phyloP scores from a whole-genome alignment of 2,329 filamentous ascomycete genomes.

The Calonectria leucothoes region DNA sequence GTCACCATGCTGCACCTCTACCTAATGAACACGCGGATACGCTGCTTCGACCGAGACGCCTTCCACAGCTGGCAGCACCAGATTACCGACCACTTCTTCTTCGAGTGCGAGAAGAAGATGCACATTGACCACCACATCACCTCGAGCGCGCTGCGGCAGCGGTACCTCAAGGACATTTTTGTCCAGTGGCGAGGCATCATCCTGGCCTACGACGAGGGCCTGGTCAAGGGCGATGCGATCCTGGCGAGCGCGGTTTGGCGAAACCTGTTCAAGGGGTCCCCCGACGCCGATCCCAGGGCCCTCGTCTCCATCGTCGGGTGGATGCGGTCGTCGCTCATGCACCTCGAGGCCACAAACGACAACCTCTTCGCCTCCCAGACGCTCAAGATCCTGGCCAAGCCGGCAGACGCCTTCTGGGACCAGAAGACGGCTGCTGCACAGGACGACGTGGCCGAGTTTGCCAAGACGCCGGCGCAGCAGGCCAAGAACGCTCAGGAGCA shows the following conservation, averaged over 20 bases:
- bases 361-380: constrained; percentile 48
- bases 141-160: constrained; percentile 69
- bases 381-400: constrained; percentile 49
- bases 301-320: constrained; percentile 67
- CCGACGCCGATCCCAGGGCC: constrained; percentile 61
- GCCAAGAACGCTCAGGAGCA: constrained; percentile 20
- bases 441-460: constrained; percentile 28
- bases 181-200: constrained; percentile 91
- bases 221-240: constrained; percentile 81
- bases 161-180: constrained; percentile 88
- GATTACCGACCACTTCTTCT: constrained; percentile 95
- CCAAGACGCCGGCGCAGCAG: constrained; percentile 33
- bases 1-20: constrained; percentile 98
- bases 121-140: constrained; percentile 80
- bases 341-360: constrained; percentile 63
- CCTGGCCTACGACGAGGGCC: constrained; percentile 85
- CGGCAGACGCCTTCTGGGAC: constrained; percentile 57
- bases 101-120: constrained; percentile 87
- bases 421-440: constrained; percentile 52
- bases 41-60: constrained; percentile 77
- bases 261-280: constrained; percentile 84
- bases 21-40: constrained; percentile 84
- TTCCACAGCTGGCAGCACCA: constrained; percentile 87
- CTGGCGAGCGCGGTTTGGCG: constrained; percentile 90
- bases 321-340: constrained; percentile 62